Evolutionary conservation across 2,329 filamentous ascomycete species (phyloP), one percentile per base, ranked within the genome.

Genomic region (Zasmidium citrigriseum): DNA sequence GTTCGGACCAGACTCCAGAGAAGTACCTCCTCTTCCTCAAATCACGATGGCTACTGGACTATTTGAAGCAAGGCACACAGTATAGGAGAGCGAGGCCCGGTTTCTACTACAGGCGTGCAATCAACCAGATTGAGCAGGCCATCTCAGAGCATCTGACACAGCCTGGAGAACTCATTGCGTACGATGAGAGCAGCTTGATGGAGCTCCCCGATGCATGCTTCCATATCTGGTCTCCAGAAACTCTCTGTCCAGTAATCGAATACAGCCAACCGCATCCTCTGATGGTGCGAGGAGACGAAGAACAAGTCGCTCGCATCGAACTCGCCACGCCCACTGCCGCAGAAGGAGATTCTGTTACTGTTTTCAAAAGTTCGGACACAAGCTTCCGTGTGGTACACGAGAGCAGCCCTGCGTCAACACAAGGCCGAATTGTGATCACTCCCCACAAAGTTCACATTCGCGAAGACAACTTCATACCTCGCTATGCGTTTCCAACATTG

Each of bases 1-100:
- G 56, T 20, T 52, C 56, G 18, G 56, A 59, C 24, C 57, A 62
- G 21, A 61, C 58, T 11, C 56, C 58, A 20, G 55, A 61, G 52
- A 58, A 56, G 24, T 61, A 65, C 23, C 60, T 67, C 29, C 50
- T 53, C n/a, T 65, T 67, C 24, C 46, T 67, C 29, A 67, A 66
- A 50, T 47, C 60, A n/a, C 54, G 62, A 18, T 67, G 65, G 65
- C 53, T 67, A 27, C 54, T 66, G 18, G 55, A 56, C 12, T 21
- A 52, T 29, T 34, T 67, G 12, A 56, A 60, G 44, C 49, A 52
- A 18, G 55, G 64, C 44, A 24, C 49, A 14, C 55, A 64, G 5
- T 66, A 64, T 24, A 50, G 50, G 14, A 52, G 41, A 1, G 62
- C 60, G 20, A 53, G 61, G 18, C 64, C 64, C 11, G 64, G 66